These are phyloP conservation scores for Neoboletus brunneissimus DNA, from an alignment of 768 basidiomycete species.

Conservation along the genomic window DNA sequence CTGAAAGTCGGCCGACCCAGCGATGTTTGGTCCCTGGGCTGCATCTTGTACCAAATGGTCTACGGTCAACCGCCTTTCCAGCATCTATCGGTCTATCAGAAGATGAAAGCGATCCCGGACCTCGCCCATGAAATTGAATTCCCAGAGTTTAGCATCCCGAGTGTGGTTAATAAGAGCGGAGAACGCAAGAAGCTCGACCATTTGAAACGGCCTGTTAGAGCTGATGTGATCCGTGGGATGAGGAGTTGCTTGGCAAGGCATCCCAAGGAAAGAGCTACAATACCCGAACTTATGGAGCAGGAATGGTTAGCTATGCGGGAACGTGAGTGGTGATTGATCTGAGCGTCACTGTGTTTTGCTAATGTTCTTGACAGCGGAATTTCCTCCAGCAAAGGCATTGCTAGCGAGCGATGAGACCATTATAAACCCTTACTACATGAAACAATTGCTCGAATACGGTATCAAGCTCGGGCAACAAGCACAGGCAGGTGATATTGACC, in stretches of 20 bases:
- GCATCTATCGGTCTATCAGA: slow-evolving; percentile 75
- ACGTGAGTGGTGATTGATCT: slow-evolving; percentile 20
- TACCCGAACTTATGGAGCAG: slow-evolving; percentile 81
- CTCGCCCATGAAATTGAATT: slow-evolving; percentile 74
- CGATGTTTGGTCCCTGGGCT: slow-evolving; percentile 97
- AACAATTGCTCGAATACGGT: slow-evolving; percentile 68
- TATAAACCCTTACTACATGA: slow-evolving; percentile 80
- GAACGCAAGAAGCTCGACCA: slow-evolving; percentile 58
- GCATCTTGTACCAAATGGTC: slow-evolving; percentile 98
- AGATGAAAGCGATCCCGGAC: slow-evolving; percentile 94
- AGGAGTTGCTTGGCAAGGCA: slow-evolving; percentile 74
- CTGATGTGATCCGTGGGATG: slow-evolving; percentile 78
- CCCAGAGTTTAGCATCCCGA: slow-evolving; percentile 60
- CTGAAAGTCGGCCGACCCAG: slow-evolving; percentile 94
- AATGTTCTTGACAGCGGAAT: slow-evolving; percentile 21
- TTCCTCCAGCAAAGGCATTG: slow-evolving; percentile 30
- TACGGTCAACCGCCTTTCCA: slow-evolving; percentile 94
- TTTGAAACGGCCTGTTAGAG: slow-evolving; percentile 65
- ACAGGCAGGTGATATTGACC: slow-evolving; percentile 40
- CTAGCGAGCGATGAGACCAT: slow-evolving; percentile 58
- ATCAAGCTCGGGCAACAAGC: slow-evolving; percentile 53
- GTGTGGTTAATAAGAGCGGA: slow-evolving; percentile 34
- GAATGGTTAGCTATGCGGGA: slow-evolving; percentile 68
- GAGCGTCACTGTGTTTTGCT: background rate
- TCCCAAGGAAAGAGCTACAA: slow-evolving; percentile 82